These are phyloP conservation scores for Cadophora gregata DNA, from an alignment of 2,329 filamentous ascomycete genomes.

Conservation along the genomic window DNA sequence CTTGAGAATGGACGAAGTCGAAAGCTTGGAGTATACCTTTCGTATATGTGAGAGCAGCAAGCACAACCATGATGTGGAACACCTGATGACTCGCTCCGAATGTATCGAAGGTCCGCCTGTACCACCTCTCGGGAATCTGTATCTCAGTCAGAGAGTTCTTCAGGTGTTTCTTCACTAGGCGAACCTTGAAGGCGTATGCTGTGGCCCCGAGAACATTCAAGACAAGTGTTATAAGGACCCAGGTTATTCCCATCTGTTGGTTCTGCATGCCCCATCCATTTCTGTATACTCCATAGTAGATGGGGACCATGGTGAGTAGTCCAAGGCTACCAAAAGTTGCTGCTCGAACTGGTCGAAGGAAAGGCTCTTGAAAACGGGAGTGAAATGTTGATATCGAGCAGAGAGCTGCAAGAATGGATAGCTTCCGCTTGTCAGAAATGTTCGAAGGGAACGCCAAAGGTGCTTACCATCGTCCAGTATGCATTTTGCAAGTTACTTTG, in stretches of 20 bases:
- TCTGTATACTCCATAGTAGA: constrained; percentile 47
- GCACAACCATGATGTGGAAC: constrained; percentile 54
- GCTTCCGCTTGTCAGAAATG: constrained; percentile 20
- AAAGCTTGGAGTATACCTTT: constrained; percentile 48
- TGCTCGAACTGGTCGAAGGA: constrained; percentile 48
- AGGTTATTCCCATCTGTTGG: constrained; percentile 49
- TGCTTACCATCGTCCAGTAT: constrained; percentile 47
- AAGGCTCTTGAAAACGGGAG: constrained; percentile 47
- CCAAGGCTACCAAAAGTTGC: constrained; percentile 51
- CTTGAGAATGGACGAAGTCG: constrained; percentile 43
- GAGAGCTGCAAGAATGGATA: constrained; percentile 44
- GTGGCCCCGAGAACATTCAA: constrained; percentile 49
- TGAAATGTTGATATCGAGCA: constrained; percentile 49
- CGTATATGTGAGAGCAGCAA: constrained; percentile 48
- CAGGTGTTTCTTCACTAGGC: constrained; percentile 10
- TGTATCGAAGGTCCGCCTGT: constrained; percentile 52
- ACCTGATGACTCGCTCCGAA: constrained; percentile 55
- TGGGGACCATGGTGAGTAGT: constrained; percentile 49
- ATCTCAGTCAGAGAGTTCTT: constrained; percentile 14
- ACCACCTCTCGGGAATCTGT: constrained; percentile 53
- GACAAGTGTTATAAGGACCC: constrained; percentile 47
- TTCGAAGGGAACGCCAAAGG: not conserved
- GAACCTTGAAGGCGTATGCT: constrained; percentile 47
- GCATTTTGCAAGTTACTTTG: constrained; percentile 42
- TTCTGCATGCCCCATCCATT: constrained; percentile 46